These are phyloP conservation scores for Candida sojae DNA, from an alignment of 1,139 yeast species.

Conservation along the genomic window DNA sequence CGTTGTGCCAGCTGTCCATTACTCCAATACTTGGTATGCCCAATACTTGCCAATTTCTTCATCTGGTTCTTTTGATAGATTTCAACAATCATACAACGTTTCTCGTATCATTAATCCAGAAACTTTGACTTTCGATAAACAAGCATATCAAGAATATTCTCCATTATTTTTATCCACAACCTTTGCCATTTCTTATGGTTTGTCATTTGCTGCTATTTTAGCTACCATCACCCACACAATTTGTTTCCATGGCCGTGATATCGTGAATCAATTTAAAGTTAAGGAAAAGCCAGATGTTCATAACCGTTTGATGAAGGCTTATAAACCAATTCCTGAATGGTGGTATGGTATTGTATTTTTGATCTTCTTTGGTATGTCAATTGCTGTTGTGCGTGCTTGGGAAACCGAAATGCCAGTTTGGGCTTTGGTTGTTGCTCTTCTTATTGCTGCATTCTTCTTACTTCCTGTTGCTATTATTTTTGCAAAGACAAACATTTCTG, in stretches of 20 bases:
- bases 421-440: constrained; percentile 37
- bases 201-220: constrained; percentile 63
- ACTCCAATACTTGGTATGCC: constrained; percentile 44
- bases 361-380: constrained; percentile 39
- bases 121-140: constrained; percentile 41
- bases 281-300: constrained; percentile 60
- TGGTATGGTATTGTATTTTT: constrained; percentile 55
- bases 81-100: constrained; percentile 35
- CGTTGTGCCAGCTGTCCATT: constrained; percentile 43
- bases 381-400: constrained; percentile 42
- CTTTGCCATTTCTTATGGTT: constrained; percentile 61
- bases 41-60: constrained; percentile 46
- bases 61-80: constrained; percentile 41
- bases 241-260: constrained; percentile 57
- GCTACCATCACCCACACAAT: constrained; percentile 58
- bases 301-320: constrained; percentile 57
- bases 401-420: constrained; percentile 47
- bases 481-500: constrained; percentile 44
- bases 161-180: constrained; percentile 63
- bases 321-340: constrained; percentile 68
- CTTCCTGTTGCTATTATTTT: constrained; percentile 46
- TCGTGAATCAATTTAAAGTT: constrained; percentile 44
- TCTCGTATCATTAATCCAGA: constrained; percentile 40
- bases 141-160: constrained; percentile 50
- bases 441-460: constrained; percentile 42